Conservation (phyloP, 345 rosid genomes). For the Luvunga scandens region DNA sequence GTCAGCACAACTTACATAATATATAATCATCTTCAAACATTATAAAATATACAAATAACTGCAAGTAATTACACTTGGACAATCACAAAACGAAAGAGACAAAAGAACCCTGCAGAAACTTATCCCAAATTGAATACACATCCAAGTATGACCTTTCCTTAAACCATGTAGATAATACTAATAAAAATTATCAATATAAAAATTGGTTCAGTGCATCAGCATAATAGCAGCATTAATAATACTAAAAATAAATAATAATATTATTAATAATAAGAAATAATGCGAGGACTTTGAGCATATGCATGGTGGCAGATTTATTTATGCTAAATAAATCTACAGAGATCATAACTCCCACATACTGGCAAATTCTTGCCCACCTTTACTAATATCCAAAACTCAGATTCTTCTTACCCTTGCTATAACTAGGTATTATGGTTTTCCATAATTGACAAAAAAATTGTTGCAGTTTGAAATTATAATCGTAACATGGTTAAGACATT, state of each 20-base stretch:
- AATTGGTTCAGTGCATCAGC: neutral
- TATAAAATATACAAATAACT: constrained; percentile 2
- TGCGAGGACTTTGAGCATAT: too few relatives aligned
- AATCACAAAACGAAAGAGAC: neutral
- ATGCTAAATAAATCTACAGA: neutral
- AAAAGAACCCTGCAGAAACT: constrained; percentile 11
- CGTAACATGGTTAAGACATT: neutral
- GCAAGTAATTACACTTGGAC: neutral
- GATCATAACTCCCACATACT: neutral
- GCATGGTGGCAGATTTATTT: too few relatives aligned
- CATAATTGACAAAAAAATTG: neutral
- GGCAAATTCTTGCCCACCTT: neutral
- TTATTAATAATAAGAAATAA: too few relatives aligned
- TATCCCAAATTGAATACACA: neutral
- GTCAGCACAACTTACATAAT: neutral
- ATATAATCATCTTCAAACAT: neutral
- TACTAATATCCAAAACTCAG: neutral
- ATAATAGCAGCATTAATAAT: neutral
- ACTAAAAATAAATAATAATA: too few relatives aligned
- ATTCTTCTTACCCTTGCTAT: neutral
- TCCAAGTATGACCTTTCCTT: neutral
- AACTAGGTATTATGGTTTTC: neutral
- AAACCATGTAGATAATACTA: neutral
- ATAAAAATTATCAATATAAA: neutral
- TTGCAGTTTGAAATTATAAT: neutral